Conservation (phyloP, 371 early-diverging fungal species). For the Lichtheimia hyalospora region DNA sequence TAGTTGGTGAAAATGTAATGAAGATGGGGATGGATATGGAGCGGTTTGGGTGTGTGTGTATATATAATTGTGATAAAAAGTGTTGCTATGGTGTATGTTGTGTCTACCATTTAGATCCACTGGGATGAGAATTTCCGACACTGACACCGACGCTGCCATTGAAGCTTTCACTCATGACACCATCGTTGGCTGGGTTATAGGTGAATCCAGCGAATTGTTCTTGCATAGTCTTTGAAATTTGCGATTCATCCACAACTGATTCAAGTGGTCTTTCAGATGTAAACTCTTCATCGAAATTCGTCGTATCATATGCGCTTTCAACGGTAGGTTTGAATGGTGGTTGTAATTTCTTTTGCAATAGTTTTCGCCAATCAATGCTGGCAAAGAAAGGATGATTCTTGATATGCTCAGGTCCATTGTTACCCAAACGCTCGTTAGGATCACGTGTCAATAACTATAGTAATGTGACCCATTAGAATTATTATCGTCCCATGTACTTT, state of each 20-base stretch:
- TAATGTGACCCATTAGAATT: not conserved
- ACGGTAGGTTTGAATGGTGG: slow-evolving; percentile 96
- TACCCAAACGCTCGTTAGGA: slow-evolving; percentile 81
- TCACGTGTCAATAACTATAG: slow-evolving; percentile 78
- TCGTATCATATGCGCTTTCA: slow-evolving; percentile 72
- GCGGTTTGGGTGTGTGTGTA: too few relatives aligned
- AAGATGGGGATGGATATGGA: too few relatives aligned
- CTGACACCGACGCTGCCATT: slow-evolving; percentile 22
- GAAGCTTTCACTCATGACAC: slow-evolving; percentile 44
- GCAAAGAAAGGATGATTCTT: slow-evolving; percentile 92
- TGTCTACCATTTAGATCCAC: slow-evolving; percentile 22
- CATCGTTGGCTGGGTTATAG: slow-evolving; percentile 45
- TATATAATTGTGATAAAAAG: too few relatives aligned
- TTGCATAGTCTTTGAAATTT: slow-evolving; percentile 88
- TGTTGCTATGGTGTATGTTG: too few relatives aligned
- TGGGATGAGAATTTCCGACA: slow-evolving; percentile 15
- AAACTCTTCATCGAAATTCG: slow-evolving; percentile 84
- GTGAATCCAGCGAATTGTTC: slow-evolving; percentile 94
- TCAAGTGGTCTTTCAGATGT: slow-evolving; percentile 85
- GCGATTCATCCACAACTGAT: slow-evolving; percentile 79
- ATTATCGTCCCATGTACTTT: not conserved
- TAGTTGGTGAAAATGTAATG: too few relatives aligned
- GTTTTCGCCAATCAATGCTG: slow-evolving; percentile 87
- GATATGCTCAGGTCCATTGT: slow-evolving; percentile 85
- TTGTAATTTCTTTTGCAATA: slow-evolving; percentile 82